These are phyloP conservation scores for Choiromyces venosus DNA, from an alignment of 495 filamentous ascomycete genomes.

Conservation along the genomic window DNA sequence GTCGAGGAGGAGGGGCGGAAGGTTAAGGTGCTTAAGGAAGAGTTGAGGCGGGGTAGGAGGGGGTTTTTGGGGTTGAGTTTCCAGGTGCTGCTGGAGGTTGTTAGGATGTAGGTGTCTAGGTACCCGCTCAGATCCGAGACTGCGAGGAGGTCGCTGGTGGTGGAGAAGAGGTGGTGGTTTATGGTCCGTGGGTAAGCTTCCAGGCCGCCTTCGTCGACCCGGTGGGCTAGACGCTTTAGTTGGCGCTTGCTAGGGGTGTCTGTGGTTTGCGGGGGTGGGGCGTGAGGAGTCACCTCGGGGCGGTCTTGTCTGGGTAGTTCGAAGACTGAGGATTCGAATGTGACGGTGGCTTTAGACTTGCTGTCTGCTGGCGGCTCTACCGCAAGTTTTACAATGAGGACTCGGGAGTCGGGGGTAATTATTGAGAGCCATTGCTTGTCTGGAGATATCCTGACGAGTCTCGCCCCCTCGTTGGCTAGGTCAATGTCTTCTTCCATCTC, in stretches of 20 bases:
- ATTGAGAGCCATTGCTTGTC: slow-evolving; percentile 76
- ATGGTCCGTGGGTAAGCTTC: slow-evolving; percentile 75
- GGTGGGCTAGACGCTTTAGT: slow-evolving; percentile 17
- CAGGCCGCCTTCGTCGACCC: slow-evolving; percentile 55
- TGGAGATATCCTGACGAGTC: slow-evolving; percentile 68
- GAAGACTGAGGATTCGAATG: slow-evolving; percentile 46
- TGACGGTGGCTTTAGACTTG: slow-evolving; percentile 52
- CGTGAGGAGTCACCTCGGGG: slow-evolving; percentile 44
- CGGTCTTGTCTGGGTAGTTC: slow-evolving; percentile 43
- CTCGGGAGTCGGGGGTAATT: slow-evolving; percentile 89
- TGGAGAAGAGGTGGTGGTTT: slow-evolving; percentile 68
- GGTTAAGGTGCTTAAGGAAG: slow-evolving; percentile 63
- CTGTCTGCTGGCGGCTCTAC: slow-evolving; percentile 55
- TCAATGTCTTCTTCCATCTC: slow-evolving; percentile 36
- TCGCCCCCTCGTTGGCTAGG: slow-evolving; percentile 55
- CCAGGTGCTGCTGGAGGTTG: slow-evolving; percentile 58
- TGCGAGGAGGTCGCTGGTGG: slow-evolving; percentile 70
- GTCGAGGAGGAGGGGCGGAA: slow-evolving; percentile 59
- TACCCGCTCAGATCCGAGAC: slow-evolving; percentile 76
- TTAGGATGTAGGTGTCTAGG: slow-evolving; percentile 77
- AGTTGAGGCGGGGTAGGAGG: slow-evolving; percentile 71
- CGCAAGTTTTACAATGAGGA: slow-evolving; percentile 79
- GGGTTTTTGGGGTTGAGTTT: slow-evolving; percentile 58
- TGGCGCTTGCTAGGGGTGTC: slow-evolving; percentile 17
- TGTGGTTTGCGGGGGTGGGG: slow-evolving; percentile 43